phyloP scores from a whole-genome alignment of 2,329 filamentous ascomycete genomes.

The Tolypocladium paradoxum region DNA sequence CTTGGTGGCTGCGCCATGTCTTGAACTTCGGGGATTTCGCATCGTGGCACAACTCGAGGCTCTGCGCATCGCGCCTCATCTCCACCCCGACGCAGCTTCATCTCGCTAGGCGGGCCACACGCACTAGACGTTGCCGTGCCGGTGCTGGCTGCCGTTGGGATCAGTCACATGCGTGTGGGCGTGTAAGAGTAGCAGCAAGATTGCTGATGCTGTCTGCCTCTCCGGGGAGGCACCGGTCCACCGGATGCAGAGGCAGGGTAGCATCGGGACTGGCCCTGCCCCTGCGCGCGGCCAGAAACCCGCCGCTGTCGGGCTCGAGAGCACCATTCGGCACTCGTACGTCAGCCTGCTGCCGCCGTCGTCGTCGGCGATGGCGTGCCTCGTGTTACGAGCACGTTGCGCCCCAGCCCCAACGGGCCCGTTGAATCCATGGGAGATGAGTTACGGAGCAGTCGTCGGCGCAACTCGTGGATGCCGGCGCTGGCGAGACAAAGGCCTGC shows the following conservation, averaged over 20 bases:
- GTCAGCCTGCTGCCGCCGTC: neutral
- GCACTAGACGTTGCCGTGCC: no score
- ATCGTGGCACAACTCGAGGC: no score
- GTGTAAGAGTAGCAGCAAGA: neutral
- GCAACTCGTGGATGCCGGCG: neutral
- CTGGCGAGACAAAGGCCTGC: neutral
- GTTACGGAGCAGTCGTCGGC: no score
- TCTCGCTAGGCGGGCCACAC: neutral
- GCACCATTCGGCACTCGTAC: no score
- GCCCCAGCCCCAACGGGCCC: no score
- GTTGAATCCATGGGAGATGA: neutral
- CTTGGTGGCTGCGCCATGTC: neutral
- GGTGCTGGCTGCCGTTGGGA: neutral
- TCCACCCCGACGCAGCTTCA: neutral
- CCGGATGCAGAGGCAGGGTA: neutral
- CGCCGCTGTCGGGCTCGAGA: no score
- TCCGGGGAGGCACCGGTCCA: no score
- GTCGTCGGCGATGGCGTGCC: neutral
- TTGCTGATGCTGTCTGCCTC: neutral
- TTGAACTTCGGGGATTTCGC: neutral
- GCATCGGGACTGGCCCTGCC: neutral
- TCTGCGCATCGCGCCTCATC: no score
- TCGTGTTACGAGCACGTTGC: no score
- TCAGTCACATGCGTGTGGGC: no score
- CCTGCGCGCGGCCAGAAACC: neutral